Percentiles rank a stretch among this genome's conserved stretches.
These are phyloP conservation scores for Mycosphaerelloides madeirae DNA, from an alignment of 2,329 filamentous ascomycete species.

Conservation along the genomic window DNA sequence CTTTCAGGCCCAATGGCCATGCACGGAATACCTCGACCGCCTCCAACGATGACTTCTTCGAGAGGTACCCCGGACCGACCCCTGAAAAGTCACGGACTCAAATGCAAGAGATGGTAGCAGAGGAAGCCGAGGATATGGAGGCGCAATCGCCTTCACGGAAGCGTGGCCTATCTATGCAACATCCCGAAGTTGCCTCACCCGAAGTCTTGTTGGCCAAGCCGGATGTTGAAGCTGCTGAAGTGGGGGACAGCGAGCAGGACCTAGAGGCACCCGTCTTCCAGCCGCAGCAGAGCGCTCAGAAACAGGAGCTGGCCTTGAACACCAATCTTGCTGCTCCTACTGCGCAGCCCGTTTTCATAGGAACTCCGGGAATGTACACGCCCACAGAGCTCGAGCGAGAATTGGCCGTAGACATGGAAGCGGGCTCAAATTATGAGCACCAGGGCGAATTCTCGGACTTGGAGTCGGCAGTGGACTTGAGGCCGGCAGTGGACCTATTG, in stretches of 20 bases:
- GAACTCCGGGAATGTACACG: conserved; percentile 12
- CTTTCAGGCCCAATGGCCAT: conserved; percentile 38
- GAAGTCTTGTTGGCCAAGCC: conserved; percentile 12
- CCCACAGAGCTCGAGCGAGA: conserved; percentile 11
- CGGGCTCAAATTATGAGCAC: conserved; percentile 40
- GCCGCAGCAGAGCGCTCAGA: conserved; percentile 18
- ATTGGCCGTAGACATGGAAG: conserved; percentile 4
- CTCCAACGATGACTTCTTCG: conserved; percentile 35
- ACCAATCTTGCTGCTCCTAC: conserved; percentile 16
- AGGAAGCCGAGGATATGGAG: conserved; percentile 7
- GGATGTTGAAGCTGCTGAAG: conserved; percentile 9
- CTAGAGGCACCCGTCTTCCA: conserved; percentile 23
- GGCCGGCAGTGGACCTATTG: conserved; percentile 42
- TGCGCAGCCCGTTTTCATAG: conserved; percentile 10
- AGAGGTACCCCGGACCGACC: conserved; percentile 29
- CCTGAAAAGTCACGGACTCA: conserved; percentile 15
- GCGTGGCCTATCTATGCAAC: conserved; percentile 15
- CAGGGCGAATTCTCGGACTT: conserved; percentile 43
- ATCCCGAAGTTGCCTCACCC: conserved; percentile 5
- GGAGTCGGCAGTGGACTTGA: conserved; percentile 44
- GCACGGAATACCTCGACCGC: conserved; percentile 15
- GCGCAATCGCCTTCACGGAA: conserved; percentile 7
- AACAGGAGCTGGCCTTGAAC: conserved; percentile 23
- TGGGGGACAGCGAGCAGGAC: conserved; percentile 16
- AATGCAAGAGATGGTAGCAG: conserved; percentile 1